Evolutionary conservation across 441 rosid species (phyloP), one percentile per base, ranked within the genome.

Genomic region (Populus trichocarpa): DNA sequence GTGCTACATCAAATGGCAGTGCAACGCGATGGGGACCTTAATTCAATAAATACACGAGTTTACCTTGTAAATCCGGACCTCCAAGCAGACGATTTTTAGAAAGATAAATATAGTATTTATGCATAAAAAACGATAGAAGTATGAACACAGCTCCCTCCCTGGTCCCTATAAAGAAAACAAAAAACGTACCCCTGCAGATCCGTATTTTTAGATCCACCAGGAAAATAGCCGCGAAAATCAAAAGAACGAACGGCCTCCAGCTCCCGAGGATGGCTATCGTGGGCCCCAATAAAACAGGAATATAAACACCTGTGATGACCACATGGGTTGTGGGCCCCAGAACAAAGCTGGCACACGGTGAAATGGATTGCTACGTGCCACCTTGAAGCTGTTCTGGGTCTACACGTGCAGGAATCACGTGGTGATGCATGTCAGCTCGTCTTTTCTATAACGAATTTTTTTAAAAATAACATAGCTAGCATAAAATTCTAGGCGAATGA

Each of bases 321-420:
- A 69, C 74, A 18, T 76, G 79, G 73, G n/a, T 0, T 57, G 20
- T 53, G 73, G 79, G 22, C 5, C 74, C 68, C 26, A 18, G 5
- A 7, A 10, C 36, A 38, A 23, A 18, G 25, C 67, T 23, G 63
- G 63, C 63, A 32, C n/a, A 23, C n/a, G 4, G 26, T 11, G 67
- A 25, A 50, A 28, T 40, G 18, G 57, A 46, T 13, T 13, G 18
- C 57, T 13, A 46, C 20, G 18, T 46, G 20, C 57, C 18, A 40
- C 50, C 3, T 40, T 40, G 14, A 40, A 40, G 50, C 50, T 11
- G 50, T 11, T 46, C 57, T 0, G 57, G 57, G 20, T 46, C 57
- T 46, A 46, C 57, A 46, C 71, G 32, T 26, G 38, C 18, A 28
- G 42, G 1, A 5, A 8, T 42, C 77, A 66, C 46, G 70, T 35